Evolutionary conservation across 371 early-diverging fungal species (phyloP), one percentile per base, ranked within the genome.

Genomic region (Gilbertella persicaria): DNA sequence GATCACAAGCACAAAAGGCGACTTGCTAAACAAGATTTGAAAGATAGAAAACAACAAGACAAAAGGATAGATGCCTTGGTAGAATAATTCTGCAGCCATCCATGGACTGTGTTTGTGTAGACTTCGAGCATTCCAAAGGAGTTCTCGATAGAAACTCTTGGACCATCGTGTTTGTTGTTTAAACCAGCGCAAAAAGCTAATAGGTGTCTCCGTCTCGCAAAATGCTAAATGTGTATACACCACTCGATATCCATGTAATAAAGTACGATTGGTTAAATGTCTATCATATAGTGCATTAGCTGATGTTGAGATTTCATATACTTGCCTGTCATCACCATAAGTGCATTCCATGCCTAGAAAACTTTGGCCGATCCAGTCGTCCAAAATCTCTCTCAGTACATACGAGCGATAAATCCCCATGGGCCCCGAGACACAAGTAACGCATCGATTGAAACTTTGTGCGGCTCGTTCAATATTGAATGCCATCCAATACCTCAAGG

Each of bases 151-250:
- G 45, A 86, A 86, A 19, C 86, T 86, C 48, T 86, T 86, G 36
- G 80, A 81, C 86, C 86, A 86, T 30, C 86, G 64, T 4, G 86
- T 86, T 52, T 86, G 85, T 42, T 86, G 85, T 8, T 79, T 85
- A 45, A 86, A 79, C 84, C 84, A 86, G 13, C 82, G 73, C 38
- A 86, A 58, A 51, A 82, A 82, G 0, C 57, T 48, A 36, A 62
- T 75, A 3, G 86, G 86, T 10, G 86, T 83, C 35, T 84, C 86
- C 0, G 86, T 85, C 41, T 86, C 82, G 42, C 85, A 86, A 51
- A 74, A 80, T 2, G 86, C 85, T 17, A 75, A 53, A 25, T 82
- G 85, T 0, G 83, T 82, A 58, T 79, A 86, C 29, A 81, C 79
- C 10, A 86, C 82, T 26, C 67, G 66, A 58, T 72, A 69, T 4